Evolutionary conservation across 768 basidiomycete species (phyloP), one percentile per base, ranked within the genome.

Genomic region (Myochromella boudieri): DNA sequence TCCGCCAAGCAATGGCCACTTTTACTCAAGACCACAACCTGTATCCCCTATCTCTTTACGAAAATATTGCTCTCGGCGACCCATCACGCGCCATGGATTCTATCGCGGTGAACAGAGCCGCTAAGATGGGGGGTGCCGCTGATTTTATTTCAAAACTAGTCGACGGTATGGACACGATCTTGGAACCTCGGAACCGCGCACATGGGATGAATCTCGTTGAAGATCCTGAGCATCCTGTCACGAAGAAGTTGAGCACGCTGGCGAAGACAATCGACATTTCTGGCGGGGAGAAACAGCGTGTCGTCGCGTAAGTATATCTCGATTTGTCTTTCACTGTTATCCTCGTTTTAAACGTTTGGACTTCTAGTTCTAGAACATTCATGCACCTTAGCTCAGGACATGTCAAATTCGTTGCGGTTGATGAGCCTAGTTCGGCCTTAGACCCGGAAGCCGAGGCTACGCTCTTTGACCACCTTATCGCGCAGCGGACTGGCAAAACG

Each of bases 11-110:
- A 1, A 76, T 73, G 24, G 67, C 74, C 0, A 66, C 76, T 20
- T 69, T 82, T 14, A 71, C 75, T 0, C 81, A 82, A 48, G 74
- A 75, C 6, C 75, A 74, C 22, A 52, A 62, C 1, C 51, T 81
- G 7, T 82, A 71, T 46, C 81, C 80, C 0, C 53, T 80, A 1
- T 70, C 72, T 0, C 58, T 81, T 1, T 53, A 59, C 11, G 75
- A 75, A 33, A 76, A 75, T 50, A 72, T 76, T 20, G 61, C 64
- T 15, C 51, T 70, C 6, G 64, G 69, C 0, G 34, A 58, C 31
- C 52, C 58, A 0, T 41, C 49, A 1, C 29, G 47, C 15, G 46
- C 57, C 0, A 44, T 56, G 0, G 55, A 62, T 31, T 26, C 40
- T 10, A 48, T 46, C 6, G 32, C 53, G 18, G 55, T 75, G 6